Evolutionary conservation across 164 flowering plant species (phyloP), one percentile per base, ranked within the genome.

Genomic region (Vitis rotundifolia): DNA sequence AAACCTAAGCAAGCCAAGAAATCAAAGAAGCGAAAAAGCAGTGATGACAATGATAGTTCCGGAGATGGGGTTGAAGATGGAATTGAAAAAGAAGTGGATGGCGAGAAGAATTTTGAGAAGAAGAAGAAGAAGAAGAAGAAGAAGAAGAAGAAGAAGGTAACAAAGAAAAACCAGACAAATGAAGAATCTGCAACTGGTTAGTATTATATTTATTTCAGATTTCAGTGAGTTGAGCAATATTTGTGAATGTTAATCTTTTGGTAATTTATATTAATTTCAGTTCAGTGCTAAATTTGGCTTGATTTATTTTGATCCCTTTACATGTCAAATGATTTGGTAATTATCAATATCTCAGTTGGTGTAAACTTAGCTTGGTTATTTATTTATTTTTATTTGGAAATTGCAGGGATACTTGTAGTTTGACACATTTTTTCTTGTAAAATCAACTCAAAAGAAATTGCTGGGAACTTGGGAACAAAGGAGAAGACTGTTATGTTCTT

Each of bases 131-230:
- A 74, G 69, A 83, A 73, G 61, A 79, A 83, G 70, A 83, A 60
- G 70, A 80, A 75, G 77, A 78, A 78, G 73, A 78, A 79, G 68
- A 78, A 68, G 63, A 78, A 72, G 55, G 67, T 78, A 68, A 68
- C 18, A 37, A 66, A 70, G 69, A 49, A 68, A 66, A 6, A 49
- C 3, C 47, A 63, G 64, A 64, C 28, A 15, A 37, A 64, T 13
- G 75, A 51, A 49, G 76, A 82, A 48, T 48, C 67, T 5, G 29
- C 50, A 3, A 68, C 61, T 9, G 79, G 85, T 83, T 66, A 68
- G 79, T 77, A 51, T 58, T 64, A 63, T 47, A 49, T 63, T 9
- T 62, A 0, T 10, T 53, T 11, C 0, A 50, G 1, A 31, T 58
- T 22, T 61, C 29, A 9, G 2, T 28, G 44, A 37, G 44, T 37